Evolutionary conservation across 768 basidiomycete species (phyloP).

Genomic region (Lactarius psammicola): DNA sequence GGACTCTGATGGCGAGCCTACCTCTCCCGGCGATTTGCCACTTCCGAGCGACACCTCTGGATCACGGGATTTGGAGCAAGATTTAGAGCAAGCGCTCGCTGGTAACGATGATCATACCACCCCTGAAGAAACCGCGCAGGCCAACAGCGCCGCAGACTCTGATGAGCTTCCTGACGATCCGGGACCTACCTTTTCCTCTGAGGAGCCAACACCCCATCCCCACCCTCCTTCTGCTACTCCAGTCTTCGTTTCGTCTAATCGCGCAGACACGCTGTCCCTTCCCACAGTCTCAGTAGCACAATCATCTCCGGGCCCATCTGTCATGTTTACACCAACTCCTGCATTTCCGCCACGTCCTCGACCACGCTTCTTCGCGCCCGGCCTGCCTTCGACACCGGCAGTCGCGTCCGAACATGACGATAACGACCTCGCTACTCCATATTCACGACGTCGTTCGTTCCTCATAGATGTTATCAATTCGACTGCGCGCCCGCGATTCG

Average conservation of each 20-base stretch:
- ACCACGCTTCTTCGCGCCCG: constrained; percentile 52
- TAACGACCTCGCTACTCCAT: constrained; percentile 59
- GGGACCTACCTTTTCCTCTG: constrained; percentile 75
- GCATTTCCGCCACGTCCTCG: constrained; percentile 59
- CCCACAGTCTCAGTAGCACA: constrained; percentile 42
- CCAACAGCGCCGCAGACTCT: constrained; percentile 1
- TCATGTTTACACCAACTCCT: constrained; percentile 68
- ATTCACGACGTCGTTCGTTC: constrained; percentile 74
- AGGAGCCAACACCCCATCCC: constrained; percentile 39
- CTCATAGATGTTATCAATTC: constrained; percentile 83
- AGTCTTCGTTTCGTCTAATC: neutral
- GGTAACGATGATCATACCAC: neutral
- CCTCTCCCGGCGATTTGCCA: constrained; percentile 17
- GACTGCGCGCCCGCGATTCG: constrained; percentile 69
- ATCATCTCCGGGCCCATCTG: constrained; percentile 56
- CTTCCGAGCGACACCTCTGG: constrained; percentile 20
- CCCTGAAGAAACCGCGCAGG: constrained; percentile 3
- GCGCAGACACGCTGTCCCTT: constrained; percentile 34
- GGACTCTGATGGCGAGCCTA: constrained; percentile 14
- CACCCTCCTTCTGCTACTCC: constrained; percentile 17
- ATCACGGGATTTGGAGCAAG: constrained; percentile 15
- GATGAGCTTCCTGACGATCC: constrained; percentile 19
- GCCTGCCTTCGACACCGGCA: constrained; percentile 22
- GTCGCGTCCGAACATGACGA: constrained; percentile 28
- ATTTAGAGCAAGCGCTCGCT: constrained; percentile 12